Evolutionary conservation across 345 rosid species (phyloP).

Genomic region (Eucalyptus rudis): DNA sequence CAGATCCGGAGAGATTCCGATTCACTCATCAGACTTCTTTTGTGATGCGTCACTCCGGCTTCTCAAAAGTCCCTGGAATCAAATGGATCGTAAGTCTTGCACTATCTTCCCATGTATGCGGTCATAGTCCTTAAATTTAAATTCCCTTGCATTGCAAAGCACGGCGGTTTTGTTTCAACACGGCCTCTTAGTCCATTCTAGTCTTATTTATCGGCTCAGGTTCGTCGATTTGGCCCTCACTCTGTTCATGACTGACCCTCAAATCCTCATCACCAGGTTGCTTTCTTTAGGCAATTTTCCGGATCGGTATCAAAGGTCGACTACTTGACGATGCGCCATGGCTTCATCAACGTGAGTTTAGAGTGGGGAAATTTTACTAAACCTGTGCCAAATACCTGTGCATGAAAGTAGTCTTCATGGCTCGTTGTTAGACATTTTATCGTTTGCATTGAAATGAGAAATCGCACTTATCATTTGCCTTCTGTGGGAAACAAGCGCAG

Average conservation of each 20-base stretch:
- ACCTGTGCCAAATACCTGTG: neutral
- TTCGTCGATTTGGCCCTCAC: neutral
- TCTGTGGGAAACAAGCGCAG: constrained; percentile 3
- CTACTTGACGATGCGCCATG: constrained; percentile 51
- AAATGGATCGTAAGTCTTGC: constrained; percentile 32
- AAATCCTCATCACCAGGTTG: constrained; percentile 13
- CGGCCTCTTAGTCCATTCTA: neutral
- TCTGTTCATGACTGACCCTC: neutral
- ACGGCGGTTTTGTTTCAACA: neutral
- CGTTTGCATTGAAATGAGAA: neutral
- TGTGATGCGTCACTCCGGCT: constrained; percentile 34
- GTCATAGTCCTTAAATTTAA: neutral
- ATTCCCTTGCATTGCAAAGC: neutral
- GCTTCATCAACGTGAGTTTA: constrained; percentile 40
- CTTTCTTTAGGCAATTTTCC: constrained; percentile 50
- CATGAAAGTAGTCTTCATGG: neutral
- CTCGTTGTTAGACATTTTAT: fast-evolving
- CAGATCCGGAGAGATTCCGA: constrained; percentile 48
- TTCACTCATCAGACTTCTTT: constrained; percentile 57
- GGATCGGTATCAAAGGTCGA: constrained; percentile 40
- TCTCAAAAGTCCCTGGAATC: constrained; percentile 10
- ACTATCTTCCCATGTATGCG: neutral
- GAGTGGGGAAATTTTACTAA: neutral
- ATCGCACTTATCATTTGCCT: neutral
- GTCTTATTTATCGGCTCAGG: neutral